Conservation (phyloP, 2,329 filamentous ascomycete species). For the Myriosclerotinia duriaeana region DNA sequence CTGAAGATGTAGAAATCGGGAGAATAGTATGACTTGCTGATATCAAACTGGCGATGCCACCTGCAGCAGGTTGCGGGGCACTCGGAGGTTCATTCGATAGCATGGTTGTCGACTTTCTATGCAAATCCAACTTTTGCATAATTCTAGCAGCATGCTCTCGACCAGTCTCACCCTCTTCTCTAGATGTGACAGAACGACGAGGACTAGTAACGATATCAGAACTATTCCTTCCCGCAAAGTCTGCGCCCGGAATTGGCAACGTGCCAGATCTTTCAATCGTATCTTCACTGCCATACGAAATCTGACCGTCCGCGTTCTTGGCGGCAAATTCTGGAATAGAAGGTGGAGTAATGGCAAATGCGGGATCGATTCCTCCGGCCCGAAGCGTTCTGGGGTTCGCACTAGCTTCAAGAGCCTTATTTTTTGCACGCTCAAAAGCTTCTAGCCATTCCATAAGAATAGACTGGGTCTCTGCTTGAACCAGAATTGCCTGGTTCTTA, state of each 20-base stretch:
- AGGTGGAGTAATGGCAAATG: slow-evolving; percentile 89
- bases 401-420: slow-evolving; percentile 78
- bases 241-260: slow-evolving; percentile 63
- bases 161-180: slow-evolving; percentile 70
- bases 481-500: slow-evolving; percentile 82
- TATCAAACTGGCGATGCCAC: slow-evolving; percentile 81
- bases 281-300: slow-evolving; percentile 49
- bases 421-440: slow-evolving; percentile 91
- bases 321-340: slow-evolving; percentile 88
- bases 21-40: slow-evolving; percentile 79
- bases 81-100: slow-evolving; percentile 44
- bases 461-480: slow-evolving; percentile 89
- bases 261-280: slow-evolving; percentile 61
- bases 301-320: slow-evolving; percentile 67
- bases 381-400: slow-evolving; percentile 47
- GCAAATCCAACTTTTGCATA: slow-evolving; percentile 88
- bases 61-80: slow-evolving; percentile 42
- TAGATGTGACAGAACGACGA: slow-evolving; percentile 54
- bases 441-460: slow-evolving; percentile 95
- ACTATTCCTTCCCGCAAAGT: slow-evolving; percentile 62
- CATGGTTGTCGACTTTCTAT: slow-evolving; percentile 65
- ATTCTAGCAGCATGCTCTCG: slow-evolving; percentile 83
- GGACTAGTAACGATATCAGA: slow-evolving; percentile 63
- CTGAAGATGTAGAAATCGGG: slow-evolving; percentile 55
- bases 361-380: slow-evolving; percentile 61